Evolutionary conservation across 176 grass and related monocot genomes (phyloP).

Genomic region (Ampelocalamus luodianensis): DNA sequence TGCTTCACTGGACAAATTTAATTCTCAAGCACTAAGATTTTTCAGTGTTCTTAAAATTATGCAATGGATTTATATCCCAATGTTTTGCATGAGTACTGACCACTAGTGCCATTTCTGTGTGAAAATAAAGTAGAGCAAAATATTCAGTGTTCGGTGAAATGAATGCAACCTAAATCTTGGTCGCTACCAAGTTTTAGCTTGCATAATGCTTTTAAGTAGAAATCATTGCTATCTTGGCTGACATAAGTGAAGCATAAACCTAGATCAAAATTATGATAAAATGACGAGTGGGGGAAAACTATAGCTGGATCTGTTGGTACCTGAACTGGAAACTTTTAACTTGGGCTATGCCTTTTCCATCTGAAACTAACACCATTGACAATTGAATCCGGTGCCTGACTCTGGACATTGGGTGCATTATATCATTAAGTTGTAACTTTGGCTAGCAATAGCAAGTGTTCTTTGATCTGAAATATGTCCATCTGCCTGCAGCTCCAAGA

Average conservation of each 20-base stretch:
- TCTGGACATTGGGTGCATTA: conserved; percentile 16
- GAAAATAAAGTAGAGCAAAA: neutral
- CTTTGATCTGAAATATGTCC: conserved; percentile 34
- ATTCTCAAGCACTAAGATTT: neutral
- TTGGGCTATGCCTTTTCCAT: neutral
- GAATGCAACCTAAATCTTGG: neutral
- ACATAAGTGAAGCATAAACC: neutral
- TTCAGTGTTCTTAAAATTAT: neutral
- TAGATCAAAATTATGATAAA: neutral
- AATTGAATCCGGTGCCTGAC: neutral
- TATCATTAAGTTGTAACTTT: neutral
- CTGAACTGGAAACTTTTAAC: neutral
- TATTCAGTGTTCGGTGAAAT: neutral
- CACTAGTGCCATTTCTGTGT: neutral
- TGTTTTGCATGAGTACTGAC: neutral
- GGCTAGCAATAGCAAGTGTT: neutral
- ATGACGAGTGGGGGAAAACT: neutral
- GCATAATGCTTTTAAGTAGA: neutral
- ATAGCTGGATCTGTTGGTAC: conserved; percentile 4
- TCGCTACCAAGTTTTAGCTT: neutral
- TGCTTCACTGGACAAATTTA: neutral
- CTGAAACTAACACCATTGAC: neutral
- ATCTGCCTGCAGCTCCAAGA: conserved; percentile 55
- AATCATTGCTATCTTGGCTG: neutral
- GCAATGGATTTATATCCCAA: neutral